Conservation (phyloP, 805 yeast species). For the Spencermartinsiella europaea region DNA sequence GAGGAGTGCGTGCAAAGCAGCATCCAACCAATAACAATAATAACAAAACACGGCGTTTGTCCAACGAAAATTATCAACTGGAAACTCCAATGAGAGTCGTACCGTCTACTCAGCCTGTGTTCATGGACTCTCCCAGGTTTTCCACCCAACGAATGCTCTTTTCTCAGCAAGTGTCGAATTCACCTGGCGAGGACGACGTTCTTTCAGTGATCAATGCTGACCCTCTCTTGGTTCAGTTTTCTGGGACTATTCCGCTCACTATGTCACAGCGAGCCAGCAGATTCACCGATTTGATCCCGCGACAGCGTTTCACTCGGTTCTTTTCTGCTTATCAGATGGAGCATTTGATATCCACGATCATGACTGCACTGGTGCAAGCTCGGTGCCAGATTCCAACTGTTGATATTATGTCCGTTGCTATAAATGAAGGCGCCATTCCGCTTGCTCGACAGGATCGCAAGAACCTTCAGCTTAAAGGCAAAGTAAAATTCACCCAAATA, state of each 20-base stretch:
- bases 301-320: constrained; percentile 48
- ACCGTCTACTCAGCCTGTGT: constrained; percentile 6
- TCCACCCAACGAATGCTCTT: constrained; percentile 1
- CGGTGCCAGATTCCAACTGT: constrained; percentile 34
- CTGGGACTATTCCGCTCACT: constrained; percentile 13
- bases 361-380: constrained; percentile 39
- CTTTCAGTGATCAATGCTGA: constrained; percentile 40
- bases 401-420: constrained; percentile 17
- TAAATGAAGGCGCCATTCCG: constrained; percentile 9
- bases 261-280: constrained; percentile 18
- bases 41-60: background rate
- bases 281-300: constrained; percentile 28
- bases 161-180: constrained; percentile 22
- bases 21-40: constrained; percentile 8
- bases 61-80: background rate
- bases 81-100: background rate
- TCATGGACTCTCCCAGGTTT: constrained; percentile 11
- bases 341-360: constrained; percentile 37
- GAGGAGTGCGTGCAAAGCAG: constrained; percentile 3
- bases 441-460: constrained; percentile 21
- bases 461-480: constrained; percentile 22
- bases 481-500: constrained; percentile 16
- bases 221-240: constrained; percentile 48
- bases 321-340: constrained; percentile 44
- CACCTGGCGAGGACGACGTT: constrained; percentile 7